phyloP scores from a whole-genome alignment of 2,329 filamentous ascomycete species.

The Pseudogymnoascus sp. region DNA sequence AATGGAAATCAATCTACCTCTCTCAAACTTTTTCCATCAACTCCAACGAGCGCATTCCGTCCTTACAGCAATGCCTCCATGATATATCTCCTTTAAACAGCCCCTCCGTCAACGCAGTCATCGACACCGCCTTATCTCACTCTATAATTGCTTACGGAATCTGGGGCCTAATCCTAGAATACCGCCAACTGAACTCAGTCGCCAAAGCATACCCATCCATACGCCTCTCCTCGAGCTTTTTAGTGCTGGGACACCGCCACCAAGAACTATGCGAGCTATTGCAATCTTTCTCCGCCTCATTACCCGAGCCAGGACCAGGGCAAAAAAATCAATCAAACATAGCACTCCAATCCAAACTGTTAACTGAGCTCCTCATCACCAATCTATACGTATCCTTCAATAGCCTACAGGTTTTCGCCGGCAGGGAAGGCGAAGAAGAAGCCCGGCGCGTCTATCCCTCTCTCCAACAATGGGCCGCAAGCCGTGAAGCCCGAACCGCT shows the following conservation, averaged over 20 bases:
- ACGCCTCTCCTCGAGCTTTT: conserved; percentile 29
- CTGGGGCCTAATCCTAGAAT: conserved; percentile 61
- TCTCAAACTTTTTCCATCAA: not conserved
- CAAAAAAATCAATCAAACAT: conserved; percentile 15
- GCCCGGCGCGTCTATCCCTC: conserved; percentile 52
- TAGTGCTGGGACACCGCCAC: conserved; percentile 48
- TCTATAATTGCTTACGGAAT: conserved; percentile 58
- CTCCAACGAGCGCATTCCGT: conserved; percentile 10
- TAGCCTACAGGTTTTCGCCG: conserved; percentile 60
- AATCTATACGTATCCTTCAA: conserved; percentile 58
- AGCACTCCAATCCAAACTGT: conserved; percentile 27
- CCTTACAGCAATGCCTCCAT: conserved; percentile 15
- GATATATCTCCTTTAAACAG: conserved; percentile 3
- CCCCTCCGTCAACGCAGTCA: conserved; percentile 25
- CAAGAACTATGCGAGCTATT: conserved; percentile 51
- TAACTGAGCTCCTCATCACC: conserved; percentile 48
- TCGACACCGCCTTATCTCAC: conserved; percentile 51
- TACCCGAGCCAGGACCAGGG: not conserved
- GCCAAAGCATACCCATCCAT: conserved; percentile 22
- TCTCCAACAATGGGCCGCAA: conserved; percentile 53
- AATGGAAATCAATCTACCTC: conserved; percentile 59
- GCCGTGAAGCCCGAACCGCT: conserved; percentile 48
- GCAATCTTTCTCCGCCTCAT: conserved; percentile 5
- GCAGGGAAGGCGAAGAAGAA: conserved; percentile 60
- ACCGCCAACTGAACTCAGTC: conserved; percentile 49